These are phyloP conservation scores for Paramyrothecium sp. DNA, from an alignment of 2,329 filamentous ascomycete genomes.

Conservation along the genomic window DNA sequence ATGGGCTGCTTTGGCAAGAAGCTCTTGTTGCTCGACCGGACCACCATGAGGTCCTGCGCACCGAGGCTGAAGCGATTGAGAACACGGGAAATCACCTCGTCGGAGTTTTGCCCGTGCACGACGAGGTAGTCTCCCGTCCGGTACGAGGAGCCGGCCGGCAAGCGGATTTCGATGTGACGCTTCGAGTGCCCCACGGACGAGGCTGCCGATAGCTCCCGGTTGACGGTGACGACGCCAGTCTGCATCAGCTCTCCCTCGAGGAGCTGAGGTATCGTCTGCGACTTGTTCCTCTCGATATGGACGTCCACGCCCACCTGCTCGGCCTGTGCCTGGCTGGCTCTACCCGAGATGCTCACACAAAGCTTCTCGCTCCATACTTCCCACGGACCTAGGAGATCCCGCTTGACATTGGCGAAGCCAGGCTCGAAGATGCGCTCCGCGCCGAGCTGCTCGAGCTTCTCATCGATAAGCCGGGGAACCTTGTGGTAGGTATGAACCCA, in stretches of 20 bases:
- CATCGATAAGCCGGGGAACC: not conserved
- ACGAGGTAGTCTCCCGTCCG: constrained; percentile 1
- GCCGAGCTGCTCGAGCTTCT: not conserved
- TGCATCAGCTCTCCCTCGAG: not conserved
- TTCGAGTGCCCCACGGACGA: not conserved
- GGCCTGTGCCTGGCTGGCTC: not conserved
- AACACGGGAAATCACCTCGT: not conserved
- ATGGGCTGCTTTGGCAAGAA: not conserved
- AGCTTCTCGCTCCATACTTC: constrained; percentile 3
- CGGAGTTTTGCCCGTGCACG: constrained; percentile 1
- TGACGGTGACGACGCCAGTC: not conserved
- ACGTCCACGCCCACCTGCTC: not conserved
- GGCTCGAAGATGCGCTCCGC: constrained; percentile 1
- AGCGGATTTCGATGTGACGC: not conserved
- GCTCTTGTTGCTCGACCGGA: not conserved
- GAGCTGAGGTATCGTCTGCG: not conserved
- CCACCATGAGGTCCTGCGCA: not conserved
- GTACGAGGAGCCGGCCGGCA: not conserved
- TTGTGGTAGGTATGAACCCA: constrained; percentile 2
- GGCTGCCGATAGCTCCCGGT: not conserved
- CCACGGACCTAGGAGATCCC: constrained; percentile 1
- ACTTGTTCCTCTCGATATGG: not conserved
- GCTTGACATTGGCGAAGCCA: constrained; percentile 2
- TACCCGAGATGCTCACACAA: not conserved
- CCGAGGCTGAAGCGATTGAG: constrained; percentile 1